These are phyloP conservation scores for Cutaneotrichosporon mucoides DNA, from an alignment of 1,284 basidiomycete genomes.

Conservation along the genomic window DNA sequence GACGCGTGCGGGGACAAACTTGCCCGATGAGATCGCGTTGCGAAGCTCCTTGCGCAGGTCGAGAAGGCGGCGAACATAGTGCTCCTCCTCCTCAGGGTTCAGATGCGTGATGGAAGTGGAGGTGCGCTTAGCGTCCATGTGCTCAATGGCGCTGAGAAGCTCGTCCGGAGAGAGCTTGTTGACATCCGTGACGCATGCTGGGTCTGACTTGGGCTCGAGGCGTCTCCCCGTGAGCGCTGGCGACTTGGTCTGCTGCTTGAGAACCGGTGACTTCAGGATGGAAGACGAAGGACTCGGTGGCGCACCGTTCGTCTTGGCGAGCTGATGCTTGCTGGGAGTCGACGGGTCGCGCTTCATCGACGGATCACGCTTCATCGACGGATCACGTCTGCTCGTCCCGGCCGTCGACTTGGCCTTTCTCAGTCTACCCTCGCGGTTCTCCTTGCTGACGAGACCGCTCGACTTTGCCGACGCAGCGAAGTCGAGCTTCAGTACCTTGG, in stretches of 20 bases:
- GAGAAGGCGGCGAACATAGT: conserved; percentile 50
- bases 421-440: conserved; percentile 19
- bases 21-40: conserved; percentile 42
- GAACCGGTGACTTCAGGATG: not conserved
- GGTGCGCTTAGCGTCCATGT: conserved; percentile 46
- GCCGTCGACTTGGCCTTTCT: conserved; percentile 22
- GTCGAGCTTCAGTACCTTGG: conserved; percentile 40
- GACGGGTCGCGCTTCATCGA: conserved; percentile 10
- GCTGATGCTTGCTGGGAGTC: conserved; percentile 11
- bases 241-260: conserved; percentile 17
- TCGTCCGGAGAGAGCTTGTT: conserved; percentile 50
- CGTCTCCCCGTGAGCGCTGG: conserved; percentile 43
- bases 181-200: conserved; percentile 26
- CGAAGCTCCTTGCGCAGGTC: conserved; percentile 50
- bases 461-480: conserved; percentile 44
- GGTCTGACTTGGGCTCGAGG: conserved; percentile 29
- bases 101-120: conserved; percentile 45
- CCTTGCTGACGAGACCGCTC: conserved; percentile 32
- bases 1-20: conserved; percentile 47
- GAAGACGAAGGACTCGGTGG: conserved; percentile 3
- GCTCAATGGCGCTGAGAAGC: conserved; percentile 50
- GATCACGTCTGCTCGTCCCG: not conserved
- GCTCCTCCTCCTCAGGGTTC: conserved; percentile 51
- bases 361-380: not conserved
- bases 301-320: not conserved